phyloP scores from a whole-genome alignment of 1,284 basidiomycete genomes.

The Tilletia walkeri region DNA sequence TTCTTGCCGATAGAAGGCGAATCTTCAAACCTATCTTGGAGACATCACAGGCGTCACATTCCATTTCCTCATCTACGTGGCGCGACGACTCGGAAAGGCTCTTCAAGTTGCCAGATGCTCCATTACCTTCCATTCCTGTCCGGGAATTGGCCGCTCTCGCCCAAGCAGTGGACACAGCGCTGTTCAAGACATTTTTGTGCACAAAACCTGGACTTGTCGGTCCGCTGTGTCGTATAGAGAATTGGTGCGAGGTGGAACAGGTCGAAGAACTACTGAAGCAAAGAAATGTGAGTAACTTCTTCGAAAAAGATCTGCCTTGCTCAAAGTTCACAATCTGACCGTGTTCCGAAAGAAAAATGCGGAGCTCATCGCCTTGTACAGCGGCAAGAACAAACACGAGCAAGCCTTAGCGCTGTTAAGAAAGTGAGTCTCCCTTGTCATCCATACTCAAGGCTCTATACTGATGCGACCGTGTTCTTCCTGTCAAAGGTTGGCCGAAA shows the following conservation, averaged over 20 bases:
- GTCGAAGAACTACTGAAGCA: conserved; percentile 83
- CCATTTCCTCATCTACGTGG: conserved; percentile 5
- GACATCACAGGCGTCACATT: conserved; percentile 28
- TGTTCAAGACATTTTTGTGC: conserved; percentile 89
- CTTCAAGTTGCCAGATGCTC: conserved; percentile 35
- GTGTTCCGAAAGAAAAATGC: conserved; percentile 69
- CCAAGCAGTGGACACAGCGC: conserved; percentile 89
- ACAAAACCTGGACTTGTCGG: conserved; percentile 80
- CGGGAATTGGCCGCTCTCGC: conserved; percentile 63
- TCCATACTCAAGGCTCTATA: not conserved
- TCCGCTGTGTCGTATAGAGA: conserved; percentile 81
- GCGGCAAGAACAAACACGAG: conserved; percentile 89
- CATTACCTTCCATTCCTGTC: conserved; percentile 36
- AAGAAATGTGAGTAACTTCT: conserved; percentile 65
- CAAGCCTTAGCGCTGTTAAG: conserved; percentile 81
- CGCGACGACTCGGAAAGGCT: conserved; percentile 22
- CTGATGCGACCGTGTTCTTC: not conserved
- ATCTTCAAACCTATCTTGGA: conserved; percentile 50
- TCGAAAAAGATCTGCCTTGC: too few relatives aligned
- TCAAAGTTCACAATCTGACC: not conserved
- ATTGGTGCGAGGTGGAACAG: conserved; percentile 95
- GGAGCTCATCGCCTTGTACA: conserved; percentile 87
- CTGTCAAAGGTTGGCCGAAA: conserved; percentile 56
- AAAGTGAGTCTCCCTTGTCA: conserved; percentile 57
- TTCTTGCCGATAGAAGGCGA: conserved; percentile 51